These are phyloP conservation scores for Ramularia collo-cygni DNA, from an alignment of 2,329 filamentous ascomycete genomes.

Conservation along the genomic window DNA sequence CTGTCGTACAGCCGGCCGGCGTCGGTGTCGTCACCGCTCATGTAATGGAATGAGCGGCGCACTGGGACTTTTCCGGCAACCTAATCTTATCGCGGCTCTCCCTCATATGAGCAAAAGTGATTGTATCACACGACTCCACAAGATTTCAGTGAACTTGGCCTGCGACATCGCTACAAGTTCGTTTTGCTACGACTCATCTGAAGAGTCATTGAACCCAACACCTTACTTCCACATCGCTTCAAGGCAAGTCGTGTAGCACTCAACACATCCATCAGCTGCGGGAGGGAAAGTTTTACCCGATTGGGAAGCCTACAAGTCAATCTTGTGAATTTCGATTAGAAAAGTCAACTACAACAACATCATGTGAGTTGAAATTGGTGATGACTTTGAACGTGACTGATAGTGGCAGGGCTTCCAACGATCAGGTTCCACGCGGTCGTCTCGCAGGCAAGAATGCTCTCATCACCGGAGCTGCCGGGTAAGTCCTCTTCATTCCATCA, in stretches of 20 bases:
- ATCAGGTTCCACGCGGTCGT: conserved; percentile 33
- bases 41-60: no score
- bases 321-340: conserved; percentile 1
- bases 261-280: neutral
- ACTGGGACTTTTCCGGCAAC: no score
- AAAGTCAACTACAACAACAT: conserved; percentile 14
- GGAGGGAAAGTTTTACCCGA: conserved; percentile 13
- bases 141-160: no score
- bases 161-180: no score
- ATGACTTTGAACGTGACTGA: conserved; percentile 5
- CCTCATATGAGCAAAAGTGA: no score
- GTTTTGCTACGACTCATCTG: no score
- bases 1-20: no score
- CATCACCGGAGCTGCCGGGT: conserved; percentile 83
- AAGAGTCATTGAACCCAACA: no score
- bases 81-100: no score
- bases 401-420: conserved; percentile 12
- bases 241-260: neutral
- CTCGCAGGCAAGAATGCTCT: conserved; percentile 63
- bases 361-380: conserved; percentile 11
- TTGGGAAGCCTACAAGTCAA: conserved; percentile 8
- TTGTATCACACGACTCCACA: no score
- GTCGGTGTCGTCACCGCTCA: no score
- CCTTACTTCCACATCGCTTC: neutral
- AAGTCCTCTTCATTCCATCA: no score